Evolutionary conservation across 768 basidiomycete species (phyloP), one percentile per base, ranked within the genome.

Genomic region (Calocybe cyanea): DNA sequence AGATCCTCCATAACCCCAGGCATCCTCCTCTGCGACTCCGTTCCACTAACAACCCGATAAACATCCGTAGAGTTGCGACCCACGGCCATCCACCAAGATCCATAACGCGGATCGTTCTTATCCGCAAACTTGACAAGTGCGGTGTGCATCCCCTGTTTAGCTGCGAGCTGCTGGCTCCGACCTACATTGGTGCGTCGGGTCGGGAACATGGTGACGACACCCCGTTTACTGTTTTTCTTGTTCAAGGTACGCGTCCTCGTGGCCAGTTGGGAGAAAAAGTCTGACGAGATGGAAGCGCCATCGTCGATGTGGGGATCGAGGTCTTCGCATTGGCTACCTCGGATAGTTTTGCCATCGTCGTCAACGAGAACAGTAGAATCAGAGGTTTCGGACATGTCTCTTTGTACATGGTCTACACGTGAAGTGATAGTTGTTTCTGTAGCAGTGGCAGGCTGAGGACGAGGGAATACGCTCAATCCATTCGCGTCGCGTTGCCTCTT

Each of bases 11-110:
- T 46, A 5, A 33, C 15, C 9, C 59, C 58, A 8, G 60, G 58
- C 51, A 59, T 50, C 39, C 45, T 41, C 38, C 45, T 38, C 20
- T 64, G 59, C 20, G 60, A 52, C 31, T 57, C 34, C 7, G 34
- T n/a, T 7, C 7, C 32, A 31, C 57, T 59, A 2, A 63, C 31
- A 25, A 66, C 21, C 18, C 63, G 53, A 30, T 57, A 41, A 31
- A 70, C 69, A 19, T 56, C 53, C 7, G 42, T 49, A 23, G 48
- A 48, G 43, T 62, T 57, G 44, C 55, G 54, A 11, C 66, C 65
- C 44, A 67, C 42, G 25, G 67, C 58, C 43, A 69, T 41, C 63
- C 63, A 65, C 61, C 63, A 65, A 25, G 66, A 36, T 19, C 57
- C 56, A 41, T 50, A 53, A 39, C 44, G 33, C 48, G 55, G 43